These are phyloP conservation scores for Erodium maritimum DNA, from an alignment of 345 rosid genomes.

Conservation along the genomic window DNA sequence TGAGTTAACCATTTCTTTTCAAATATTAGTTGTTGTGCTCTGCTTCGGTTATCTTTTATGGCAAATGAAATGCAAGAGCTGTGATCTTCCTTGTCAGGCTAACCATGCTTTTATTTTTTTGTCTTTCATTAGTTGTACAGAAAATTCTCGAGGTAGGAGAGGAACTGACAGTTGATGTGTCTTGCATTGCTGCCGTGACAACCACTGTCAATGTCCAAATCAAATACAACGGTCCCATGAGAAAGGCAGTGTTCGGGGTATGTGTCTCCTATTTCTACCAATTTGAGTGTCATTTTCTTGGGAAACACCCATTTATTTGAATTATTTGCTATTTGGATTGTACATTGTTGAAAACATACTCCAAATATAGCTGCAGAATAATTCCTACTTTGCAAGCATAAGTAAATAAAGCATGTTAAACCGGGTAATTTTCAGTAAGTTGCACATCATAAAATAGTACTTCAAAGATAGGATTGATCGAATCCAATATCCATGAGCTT, in stretches of 20 bases:
- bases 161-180: slow-evolving; percentile 65
- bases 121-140: slow-evolving; percentile 63
- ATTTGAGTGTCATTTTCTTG: not conserved
- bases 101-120: slow-evolving; percentile 4
- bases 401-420: not conserved
- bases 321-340: too few species aligned
- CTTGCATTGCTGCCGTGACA: slow-evolving; percentile 80
- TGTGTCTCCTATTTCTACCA: slow-evolving; percentile 7
- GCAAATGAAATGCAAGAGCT: too few species aligned
- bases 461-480: too few species aligned
- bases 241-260: slow-evolving; percentile 90
- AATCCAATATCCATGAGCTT: too few species aligned
- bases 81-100: slow-evolving; percentile 1
- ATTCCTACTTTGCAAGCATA: too few species aligned
- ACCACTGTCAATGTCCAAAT: slow-evolving; percentile 64
- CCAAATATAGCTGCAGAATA: too few species aligned
- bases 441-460: not conserved
- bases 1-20: not conserved
- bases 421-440: not conserved
- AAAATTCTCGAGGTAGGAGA: slow-evolving; percentile 91
- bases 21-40: too few species aligned
- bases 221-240: slow-evolving; percentile 69
- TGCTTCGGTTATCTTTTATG: too few species aligned
- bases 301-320: not conserved
- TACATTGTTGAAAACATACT: too few species aligned